Conservation (phyloP, 306 rosid genomes). For the Glycine tomentella region DNA sequence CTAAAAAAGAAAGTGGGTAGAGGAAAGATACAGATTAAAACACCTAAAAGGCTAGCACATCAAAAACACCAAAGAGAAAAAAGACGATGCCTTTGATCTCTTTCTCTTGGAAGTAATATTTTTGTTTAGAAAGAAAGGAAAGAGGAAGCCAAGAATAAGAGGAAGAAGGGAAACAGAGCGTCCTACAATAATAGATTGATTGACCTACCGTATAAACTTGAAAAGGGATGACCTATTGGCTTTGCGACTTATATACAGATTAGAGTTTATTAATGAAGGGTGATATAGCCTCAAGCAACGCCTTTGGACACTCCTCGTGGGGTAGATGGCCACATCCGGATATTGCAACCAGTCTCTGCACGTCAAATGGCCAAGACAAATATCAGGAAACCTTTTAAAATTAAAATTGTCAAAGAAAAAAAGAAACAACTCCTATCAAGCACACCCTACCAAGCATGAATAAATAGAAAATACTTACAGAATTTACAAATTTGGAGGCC, state of each 20-base stretch:
- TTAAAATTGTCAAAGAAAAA: too few species aligned
- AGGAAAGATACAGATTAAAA: conserved; percentile 51
- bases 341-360: conserved; percentile 91
- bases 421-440: too few species aligned
- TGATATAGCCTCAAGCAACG: conserved; percentile 81
- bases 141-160: background rate
- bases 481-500: conserved; percentile 89
- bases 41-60: conserved; percentile 59
- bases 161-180: background rate
- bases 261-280: conserved; percentile 79
- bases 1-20: background rate
- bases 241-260: conserved; percentile 56
- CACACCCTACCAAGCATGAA: too few species aligned
- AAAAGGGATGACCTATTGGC: conserved; percentile 56
- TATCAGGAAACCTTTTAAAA: too few species aligned
- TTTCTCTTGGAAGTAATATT: conserved; percentile 51
- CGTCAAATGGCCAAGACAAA: background rate
- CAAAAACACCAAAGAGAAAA: conserved; percentile 59
- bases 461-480: conserved; percentile 61
- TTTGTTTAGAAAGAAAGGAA: conserved; percentile 30
- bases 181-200: conserved; percentile 48
- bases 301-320: conserved; percentile 97
- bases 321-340: conserved; percentile 99
- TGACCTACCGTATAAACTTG: conserved; percentile 49
- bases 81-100: conserved; percentile 55